These are phyloP conservation scores for Candida sonorensis DNA, from an alignment of 805 yeast genomes.

Conservation along the genomic window DNA sequence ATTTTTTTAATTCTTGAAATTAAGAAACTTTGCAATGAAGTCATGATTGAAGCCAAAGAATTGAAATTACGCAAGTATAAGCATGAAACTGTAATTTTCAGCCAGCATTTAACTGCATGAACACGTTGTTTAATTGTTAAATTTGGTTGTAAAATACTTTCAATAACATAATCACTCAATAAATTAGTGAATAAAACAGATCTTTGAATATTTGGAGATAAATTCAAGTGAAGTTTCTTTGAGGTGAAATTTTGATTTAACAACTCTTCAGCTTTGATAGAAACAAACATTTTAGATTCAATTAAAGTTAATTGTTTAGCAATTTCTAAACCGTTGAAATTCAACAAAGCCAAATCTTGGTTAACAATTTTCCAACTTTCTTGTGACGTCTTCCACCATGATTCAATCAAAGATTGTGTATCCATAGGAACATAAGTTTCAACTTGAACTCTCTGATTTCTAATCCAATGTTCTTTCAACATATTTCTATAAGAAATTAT, in stretches of 20 bases:
- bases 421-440: slow-evolving; percentile 21
- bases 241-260: slow-evolving; percentile 57
- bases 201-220: slow-evolving; percentile 57
- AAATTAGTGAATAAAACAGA: slow-evolving; percentile 65
- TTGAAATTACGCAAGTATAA: slow-evolving; percentile 70
- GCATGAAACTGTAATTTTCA: slow-evolving; percentile 67
- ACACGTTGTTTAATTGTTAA: slow-evolving; percentile 42
- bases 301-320: slow-evolving; percentile 73
- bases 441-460: slow-evolving; percentile 2
- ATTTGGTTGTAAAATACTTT: slow-evolving; percentile 53
- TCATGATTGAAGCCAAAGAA: slow-evolving; percentile 72
- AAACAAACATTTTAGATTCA: slow-evolving; percentile 60
- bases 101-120: slow-evolving; percentile 58
- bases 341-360: slow-evolving; percentile 45
- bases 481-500: slow-evolving; percentile 48
- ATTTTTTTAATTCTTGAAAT: slow-evolving; percentile 54
- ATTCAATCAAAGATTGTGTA: slow-evolving; percentile 31
- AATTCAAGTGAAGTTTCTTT: slow-evolving; percentile 48
- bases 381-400: slow-evolving; percentile 46
- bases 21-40: slow-evolving; percentile 67
- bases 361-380: slow-evolving; percentile 53
- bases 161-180: slow-evolving; percentile 65
- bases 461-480: slow-evolving; percentile 42
- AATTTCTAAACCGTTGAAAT: slow-evolving; percentile 63
- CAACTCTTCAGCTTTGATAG: slow-evolving; percentile 59